A percentile compares a stretch with the other conserved stretches of the same genome.
These are phyloP conservation scores for Flaveria robusta DNA, from an alignment of 129 eudicot species.

Conservation along the genomic window DNA sequence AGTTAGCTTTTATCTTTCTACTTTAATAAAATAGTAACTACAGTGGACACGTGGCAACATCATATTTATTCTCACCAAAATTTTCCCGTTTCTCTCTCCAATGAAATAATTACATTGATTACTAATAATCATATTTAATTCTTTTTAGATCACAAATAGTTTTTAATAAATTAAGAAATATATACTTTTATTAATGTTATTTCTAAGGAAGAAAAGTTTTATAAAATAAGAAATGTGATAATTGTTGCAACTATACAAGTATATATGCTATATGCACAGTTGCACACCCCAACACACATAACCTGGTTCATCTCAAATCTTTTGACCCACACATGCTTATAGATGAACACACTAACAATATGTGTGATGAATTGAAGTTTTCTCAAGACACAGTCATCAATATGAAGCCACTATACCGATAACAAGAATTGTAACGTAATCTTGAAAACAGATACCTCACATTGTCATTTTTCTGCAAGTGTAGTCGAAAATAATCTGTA, in stretches of 20 bases:
- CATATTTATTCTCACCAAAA: too few species aligned
- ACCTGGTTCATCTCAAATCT: neutral
- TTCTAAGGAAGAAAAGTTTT: too few species aligned
- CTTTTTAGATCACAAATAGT: too few species aligned
- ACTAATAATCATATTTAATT: too few species aligned
- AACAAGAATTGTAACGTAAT: neutral
- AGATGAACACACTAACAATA: constrained; percentile 10
- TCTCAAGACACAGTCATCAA: constrained; percentile 30
- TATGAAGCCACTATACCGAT: constrained; percentile 16
- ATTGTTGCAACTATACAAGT: neutral
- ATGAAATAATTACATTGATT: too few species aligned
- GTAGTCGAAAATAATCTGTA: constrained; percentile 64
- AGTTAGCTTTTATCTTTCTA: neutral
- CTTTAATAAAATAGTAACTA: too few species aligned
- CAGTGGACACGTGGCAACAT: too few species aligned
- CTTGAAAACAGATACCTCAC: constrained; percentile 25
- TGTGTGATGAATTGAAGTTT: constrained; percentile 20
- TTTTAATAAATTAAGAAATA: too few species aligned
- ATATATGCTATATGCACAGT: constrained; percentile 1
- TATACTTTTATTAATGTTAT: too few species aligned
- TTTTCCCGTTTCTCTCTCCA: too few species aligned
- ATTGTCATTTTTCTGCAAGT: constrained; percentile 61
- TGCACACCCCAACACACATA: neutral
- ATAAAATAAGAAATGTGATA: neutral
- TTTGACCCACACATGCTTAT: constrained; percentile 20